phyloP scores from a whole-genome alignment of 2,329 filamentous ascomycete species.

The Ceratocystis colombiana region DNA sequence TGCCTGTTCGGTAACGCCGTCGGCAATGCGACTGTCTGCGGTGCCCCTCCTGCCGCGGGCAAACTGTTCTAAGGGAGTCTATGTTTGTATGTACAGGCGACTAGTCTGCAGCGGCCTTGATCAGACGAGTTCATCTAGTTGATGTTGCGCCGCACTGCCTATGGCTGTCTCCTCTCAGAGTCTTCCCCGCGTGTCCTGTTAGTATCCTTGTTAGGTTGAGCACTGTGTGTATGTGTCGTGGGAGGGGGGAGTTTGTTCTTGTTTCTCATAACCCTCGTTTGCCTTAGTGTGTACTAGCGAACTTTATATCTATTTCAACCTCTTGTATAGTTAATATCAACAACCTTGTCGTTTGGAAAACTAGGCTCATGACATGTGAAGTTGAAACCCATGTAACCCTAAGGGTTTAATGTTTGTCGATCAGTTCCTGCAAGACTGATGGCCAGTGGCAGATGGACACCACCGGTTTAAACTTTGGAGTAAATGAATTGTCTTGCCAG shows the following conservation, averaged over 20 bases:
- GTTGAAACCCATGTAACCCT: not conserved
- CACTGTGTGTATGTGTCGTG: too few species aligned
- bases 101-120: not conserved
- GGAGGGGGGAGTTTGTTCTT: not conserved
- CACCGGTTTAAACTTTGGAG: too few species aligned
- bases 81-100: not conserved
- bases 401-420: not conserved
- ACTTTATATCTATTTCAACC: not conserved
- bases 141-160: too few species aligned
- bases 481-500: not conserved
- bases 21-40: conserved; percentile 23
- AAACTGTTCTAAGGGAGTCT: conserved; percentile 7
- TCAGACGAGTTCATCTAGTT: not conserved
- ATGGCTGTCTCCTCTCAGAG: too few species aligned
- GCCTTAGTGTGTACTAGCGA: not conserved
- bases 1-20: conserved; percentile 24
- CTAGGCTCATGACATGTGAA: not conserved
- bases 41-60: conserved; percentile 13
- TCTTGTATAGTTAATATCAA: not conserved
- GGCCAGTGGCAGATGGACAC: not conserved
- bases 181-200: too few species aligned
- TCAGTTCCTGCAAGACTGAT: not conserved
- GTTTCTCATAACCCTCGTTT: not conserved
- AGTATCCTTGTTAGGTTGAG: too few species aligned
- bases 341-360: not conserved